Evolutionary conservation across 306 rosid species (phyloP), one percentile per base, ranked within the genome.

Genomic region (Lithocarpus polystachyus): DNA sequence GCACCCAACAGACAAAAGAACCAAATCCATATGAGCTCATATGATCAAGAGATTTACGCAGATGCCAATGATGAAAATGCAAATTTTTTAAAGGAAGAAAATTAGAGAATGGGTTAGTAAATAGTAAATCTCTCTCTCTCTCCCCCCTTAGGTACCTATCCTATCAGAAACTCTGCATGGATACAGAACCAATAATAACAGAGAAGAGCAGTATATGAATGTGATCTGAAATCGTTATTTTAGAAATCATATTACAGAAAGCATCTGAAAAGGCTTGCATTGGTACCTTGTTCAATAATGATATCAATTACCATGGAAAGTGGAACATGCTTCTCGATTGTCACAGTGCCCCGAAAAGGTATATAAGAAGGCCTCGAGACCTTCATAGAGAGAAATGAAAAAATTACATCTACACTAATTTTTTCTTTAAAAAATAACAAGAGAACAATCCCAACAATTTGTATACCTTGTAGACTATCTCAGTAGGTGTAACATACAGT

Each of bases 271-370:
- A 68, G 67, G 71, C 56, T 26, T 7, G 80, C 70, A 70, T 31
- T n/a, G 61, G 83, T 81, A 94, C 97, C 97, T 92, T 94, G 97
- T 79, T 94, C 99, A 73, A 92, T 88, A 81, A 92, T 92, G 77
- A 92, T 89, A 79, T 89, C 91, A 83, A 92, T 84, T 85, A 92
- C 97, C 87, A 86, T 75, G 54, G 90, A 79, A 82, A 94, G 97
- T 37, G 95, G 97, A 17, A 92, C 71, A 35, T 75, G 89, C 86
- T 82, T 90, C 88, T 94, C 97, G 80, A 92, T 85, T 60, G 75
- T 88, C 10, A 82, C 79, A 9, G 77, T 86, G 29, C 97, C 94
- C 88, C 88, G 86, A 68, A 94, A 89, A 26, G 98, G 97, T 84
- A 94, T 80, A 82, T 43, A 92, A 4, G 97, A 94, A 60, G 97